These are phyloP conservation scores for Rhododendron molle DNA, from an alignment of 148 eudicot species.

Conservation along the genomic window DNA sequence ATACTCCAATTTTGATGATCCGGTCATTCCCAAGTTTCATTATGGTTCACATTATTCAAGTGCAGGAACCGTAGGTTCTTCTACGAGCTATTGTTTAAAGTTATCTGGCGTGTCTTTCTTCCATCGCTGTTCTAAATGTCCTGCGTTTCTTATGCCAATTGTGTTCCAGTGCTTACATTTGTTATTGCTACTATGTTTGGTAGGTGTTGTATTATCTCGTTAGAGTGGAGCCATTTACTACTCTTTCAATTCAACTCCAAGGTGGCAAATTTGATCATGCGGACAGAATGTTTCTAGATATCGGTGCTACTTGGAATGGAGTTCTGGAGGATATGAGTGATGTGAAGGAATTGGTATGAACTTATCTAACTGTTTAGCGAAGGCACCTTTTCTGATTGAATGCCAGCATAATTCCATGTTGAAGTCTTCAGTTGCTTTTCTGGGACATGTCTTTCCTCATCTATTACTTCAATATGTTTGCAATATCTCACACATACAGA, in stretches of 20 bases:
- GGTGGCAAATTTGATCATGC: slow-evolving; percentile 99
- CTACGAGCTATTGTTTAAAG: slow-evolving; percentile 1
- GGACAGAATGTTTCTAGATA: slow-evolving; percentile 97
- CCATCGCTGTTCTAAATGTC: not conserved
- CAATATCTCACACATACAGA: not conserved
- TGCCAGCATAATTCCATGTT: not conserved
- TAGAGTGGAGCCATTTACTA: slow-evolving; percentile 93
- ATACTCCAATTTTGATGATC: slow-evolving; percentile 88
- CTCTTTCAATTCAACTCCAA: slow-evolving; percentile 89
- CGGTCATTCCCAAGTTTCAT: slow-evolving; percentile 92
- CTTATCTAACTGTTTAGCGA: not conserved
- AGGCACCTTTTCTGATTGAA: not conserved
- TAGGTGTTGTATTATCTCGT: slow-evolving; percentile 91
- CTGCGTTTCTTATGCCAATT: not conserved
- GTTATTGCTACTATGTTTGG: slow-evolving; percentile 14
- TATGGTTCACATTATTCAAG: slow-evolving; percentile 99
- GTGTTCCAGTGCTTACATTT: not conserved
- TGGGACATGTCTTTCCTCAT: not conserved
- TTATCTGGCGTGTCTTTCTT: not conserved
- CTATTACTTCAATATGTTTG: not conserved
- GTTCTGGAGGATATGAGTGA: slow-evolving; percentile 98
- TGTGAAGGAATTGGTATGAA: slow-evolving; percentile 91
- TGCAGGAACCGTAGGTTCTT: slow-evolving; percentile 80
- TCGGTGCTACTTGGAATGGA: slow-evolving; percentile 91
- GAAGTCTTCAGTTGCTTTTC: not conserved